phyloP scores from a whole-genome alignment of 2,329 filamentous ascomycete genomes.

The Colletotrichum coccodes region DNA sequence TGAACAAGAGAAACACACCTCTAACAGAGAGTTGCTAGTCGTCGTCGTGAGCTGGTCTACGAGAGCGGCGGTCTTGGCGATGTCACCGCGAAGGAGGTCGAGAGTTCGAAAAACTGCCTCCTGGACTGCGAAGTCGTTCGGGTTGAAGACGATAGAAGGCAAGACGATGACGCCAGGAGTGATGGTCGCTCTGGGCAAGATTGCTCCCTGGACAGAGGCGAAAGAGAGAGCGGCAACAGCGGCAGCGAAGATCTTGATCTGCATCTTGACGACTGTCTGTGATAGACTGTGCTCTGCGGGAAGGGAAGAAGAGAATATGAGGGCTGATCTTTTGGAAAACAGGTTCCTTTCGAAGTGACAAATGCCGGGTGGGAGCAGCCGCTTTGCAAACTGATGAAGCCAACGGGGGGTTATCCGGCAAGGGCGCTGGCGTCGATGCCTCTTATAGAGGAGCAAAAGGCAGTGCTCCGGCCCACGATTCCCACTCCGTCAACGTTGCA shows the following conservation, averaged over 20 bases:
- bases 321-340: not conserved
- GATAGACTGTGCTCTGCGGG: not conserved
- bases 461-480: not conserved
- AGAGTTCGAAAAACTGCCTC: not conserved
- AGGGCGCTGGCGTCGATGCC: not conserved
- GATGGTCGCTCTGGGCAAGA: not conserved
- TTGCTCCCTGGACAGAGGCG: slow-evolving; percentile 7
- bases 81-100: not conserved
- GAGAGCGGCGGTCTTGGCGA: not conserved
- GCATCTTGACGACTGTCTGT: slow-evolving; percentile 18
- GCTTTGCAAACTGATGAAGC: slow-evolving; percentile 4
- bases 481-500: not conserved
- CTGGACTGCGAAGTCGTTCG: not conserved
- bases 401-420: not conserved
- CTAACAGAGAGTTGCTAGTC: not conserved
- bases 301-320: no score
- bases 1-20: not conserved
- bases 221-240: slow-evolving; percentile 30
- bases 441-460: slow-evolving; percentile 23
- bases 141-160: not conserved
- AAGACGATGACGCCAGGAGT: not conserved
- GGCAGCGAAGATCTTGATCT: slow-evolving; percentile 28
- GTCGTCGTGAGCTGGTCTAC: not conserved
- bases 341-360: not conserved
- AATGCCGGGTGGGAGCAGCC: not conserved